Conservation (phyloP, 2,329 filamentous ascomycete species). For the Ceratocystis colombiana region DNA sequence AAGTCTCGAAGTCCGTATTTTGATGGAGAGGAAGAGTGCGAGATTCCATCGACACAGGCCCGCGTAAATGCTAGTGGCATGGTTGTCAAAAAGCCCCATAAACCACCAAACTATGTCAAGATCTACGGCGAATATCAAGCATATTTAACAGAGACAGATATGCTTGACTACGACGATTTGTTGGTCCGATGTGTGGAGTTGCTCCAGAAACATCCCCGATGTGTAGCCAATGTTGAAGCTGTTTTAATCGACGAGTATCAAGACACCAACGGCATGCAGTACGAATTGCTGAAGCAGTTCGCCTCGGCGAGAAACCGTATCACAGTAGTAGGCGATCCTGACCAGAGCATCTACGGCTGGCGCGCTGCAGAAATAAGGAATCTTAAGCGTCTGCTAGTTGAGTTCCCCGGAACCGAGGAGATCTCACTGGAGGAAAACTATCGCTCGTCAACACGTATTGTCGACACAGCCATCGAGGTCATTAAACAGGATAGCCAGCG, state of each 20-base stretch:
- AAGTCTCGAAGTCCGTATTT: constrained; percentile 43
- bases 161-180: constrained; percentile 91
- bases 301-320: constrained; percentile 64
- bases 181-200: constrained; percentile 74
- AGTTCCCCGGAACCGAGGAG: constrained; percentile 69
- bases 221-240: constrained; percentile 79
- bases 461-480: constrained; percentile 67
- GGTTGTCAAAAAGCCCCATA: constrained; percentile 31
- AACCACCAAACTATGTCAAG: constrained; percentile 51
- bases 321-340: constrained; percentile 90
- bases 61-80: constrained; percentile 20
- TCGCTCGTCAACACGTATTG: constrained; percentile 75
- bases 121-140: constrained; percentile 69
- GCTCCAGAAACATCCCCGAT: constrained; percentile 60
- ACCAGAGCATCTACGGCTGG: constrained; percentile 97
- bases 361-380: constrained; percentile 88
- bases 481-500: constrained; percentile 81
- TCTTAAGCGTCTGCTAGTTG: constrained; percentile 62
- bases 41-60: constrained; percentile 16
- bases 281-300: constrained; percentile 84
- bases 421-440: constrained; percentile 91
- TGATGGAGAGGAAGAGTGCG: constrained; percentile 11
- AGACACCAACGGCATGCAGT: constrained; percentile 91
- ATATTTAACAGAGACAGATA: constrained; percentile 62
- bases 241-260: constrained; percentile 97